Base-by-base conservation (phyloP, 352 stramenopile genomes). In the Pythium brachiatum region DNA sequence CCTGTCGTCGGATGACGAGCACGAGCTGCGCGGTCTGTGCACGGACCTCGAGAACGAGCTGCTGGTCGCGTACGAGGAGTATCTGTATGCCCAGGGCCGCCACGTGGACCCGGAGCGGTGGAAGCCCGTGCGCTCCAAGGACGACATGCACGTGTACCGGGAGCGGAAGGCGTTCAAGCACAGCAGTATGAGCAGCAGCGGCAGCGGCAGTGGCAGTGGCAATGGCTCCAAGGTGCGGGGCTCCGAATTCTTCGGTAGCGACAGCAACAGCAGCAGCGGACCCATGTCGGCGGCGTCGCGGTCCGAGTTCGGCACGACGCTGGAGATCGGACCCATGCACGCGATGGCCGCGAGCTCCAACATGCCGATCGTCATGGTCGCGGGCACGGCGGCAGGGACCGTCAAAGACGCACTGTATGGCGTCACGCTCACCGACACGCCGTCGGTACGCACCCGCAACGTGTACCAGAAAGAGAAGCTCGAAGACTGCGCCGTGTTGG, bases 381-480 rank as follows among this genome's bases (percentile, higher is more conserved):
- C 58, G 15, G 74, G 68, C 16, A 68, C 67, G n/a, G 43, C 79
- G n/a, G 60, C 74, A 18, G 76, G 78, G 34, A 70, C 69, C 9
- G 34, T 88, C 16, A 75, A 83, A 20, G 78, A 88, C 58, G 70
- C 73, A 31, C 65, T 88, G 58, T 83, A 86, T 58, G 76, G 76
- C 21, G 64, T 70, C 34, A 76, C 79, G 43, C 63, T 70, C n/a
- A 69, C 70, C 44, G 75, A 85, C 60, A 76, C 76, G 46, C 41
- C 58, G 11, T 72, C 72, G 23, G 51, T 84, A 26, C 72, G 67
- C 3, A 52, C 62, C 20, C 76, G 76, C 21, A 79, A 69, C 43
- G 44, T 70, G 43, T 86, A 81, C 66, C 54, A 83, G 27, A 72
- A 85, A 13, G 73, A 74, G 21, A 65, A 71, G 25, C 53, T 81